Percentiles rank a stretch among this genome's conserved stretches.
Evolutionary conservation across 73 alveolate genomes (phyloP).

Genomic region (Blepharisma stoltei): DNA sequence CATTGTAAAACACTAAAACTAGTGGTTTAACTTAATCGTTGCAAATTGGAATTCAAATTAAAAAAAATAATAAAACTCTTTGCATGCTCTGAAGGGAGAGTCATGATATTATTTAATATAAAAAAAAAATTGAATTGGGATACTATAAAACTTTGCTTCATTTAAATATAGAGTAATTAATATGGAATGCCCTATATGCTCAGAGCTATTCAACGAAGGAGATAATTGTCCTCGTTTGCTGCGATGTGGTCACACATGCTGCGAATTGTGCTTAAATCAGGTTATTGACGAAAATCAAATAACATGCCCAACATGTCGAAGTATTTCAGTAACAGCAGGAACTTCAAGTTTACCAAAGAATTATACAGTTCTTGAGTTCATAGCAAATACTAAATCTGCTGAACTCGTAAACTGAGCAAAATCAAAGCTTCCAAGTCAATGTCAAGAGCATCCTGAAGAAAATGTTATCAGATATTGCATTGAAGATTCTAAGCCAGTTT

Average conservation of each 20-base stretch:
- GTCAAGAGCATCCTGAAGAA: slow-evolving; percentile 57
- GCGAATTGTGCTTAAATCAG: slow-evolving; percentile 65
- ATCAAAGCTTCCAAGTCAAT: slow-evolving; percentile 36
- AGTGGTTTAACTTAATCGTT: too few relatives aligned
- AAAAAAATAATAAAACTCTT: too few relatives aligned
- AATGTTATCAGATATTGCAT: slow-evolving; percentile 59
- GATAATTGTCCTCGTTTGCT: slow-evolving; percentile 55
- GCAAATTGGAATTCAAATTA: too few relatives aligned
- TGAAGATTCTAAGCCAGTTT: slow-evolving; percentile 51
- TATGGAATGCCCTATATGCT: slow-evolving; percentile 56
- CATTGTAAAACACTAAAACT: too few relatives aligned
- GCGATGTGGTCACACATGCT: slow-evolving; percentile 67
- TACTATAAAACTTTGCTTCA: too few relatives aligned
- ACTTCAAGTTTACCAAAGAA: slow-evolving; percentile 63
- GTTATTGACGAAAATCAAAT: slow-evolving; percentile 53
- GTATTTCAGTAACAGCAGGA: slow-evolving; percentile 41
- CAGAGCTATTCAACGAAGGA: slow-evolving; percentile 53
- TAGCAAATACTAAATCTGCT: slow-evolving; percentile 34
- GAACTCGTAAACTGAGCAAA: slow-evolving; percentile 44
- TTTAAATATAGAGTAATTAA: too few relatives aligned
- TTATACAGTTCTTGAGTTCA: slow-evolving; percentile 56
- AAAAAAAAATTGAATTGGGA: too few relatives aligned
- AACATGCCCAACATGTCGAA: slow-evolving; percentile 60
- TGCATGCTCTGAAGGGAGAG: too few relatives aligned
- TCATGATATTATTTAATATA: too few relatives aligned